A percentile compares a stretch with the other conserved stretches of the same genome.
These are phyloP conservation scores for Debaryomyces subglobosus DNA, from an alignment of 1,139 yeast species.

Conservation along the genomic window DNA sequence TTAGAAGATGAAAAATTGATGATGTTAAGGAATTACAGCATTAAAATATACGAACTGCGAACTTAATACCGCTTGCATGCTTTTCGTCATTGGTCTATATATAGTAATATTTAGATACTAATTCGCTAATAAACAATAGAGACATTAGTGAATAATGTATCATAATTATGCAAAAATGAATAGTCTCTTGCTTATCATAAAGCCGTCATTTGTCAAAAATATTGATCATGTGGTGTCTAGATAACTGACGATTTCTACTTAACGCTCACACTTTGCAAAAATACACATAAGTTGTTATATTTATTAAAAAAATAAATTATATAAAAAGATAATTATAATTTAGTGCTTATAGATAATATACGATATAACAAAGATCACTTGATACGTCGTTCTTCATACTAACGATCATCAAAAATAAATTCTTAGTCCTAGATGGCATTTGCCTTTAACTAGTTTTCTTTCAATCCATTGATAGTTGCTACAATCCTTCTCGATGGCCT, in stretches of 20 bases:
- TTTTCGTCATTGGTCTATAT: not conserved
- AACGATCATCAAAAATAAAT: not conserved
- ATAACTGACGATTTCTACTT: no score
- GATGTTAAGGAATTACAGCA: slow-evolving; percentile 37
- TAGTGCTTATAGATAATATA: not conserved
- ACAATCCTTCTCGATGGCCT: slow-evolving; percentile 66
- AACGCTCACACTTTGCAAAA: not conserved
- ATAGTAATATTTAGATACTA: no score
- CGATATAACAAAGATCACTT: not conserved
- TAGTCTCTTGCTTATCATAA: no score
- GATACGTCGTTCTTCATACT: not conserved
- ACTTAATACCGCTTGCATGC: not conserved
- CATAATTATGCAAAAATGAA: no score
- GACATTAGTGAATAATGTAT: no score
- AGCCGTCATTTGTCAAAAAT: no score
- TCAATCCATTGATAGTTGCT: slow-evolving; percentile 72
- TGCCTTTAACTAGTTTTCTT: slow-evolving; percentile 18
- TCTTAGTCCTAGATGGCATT: no score
- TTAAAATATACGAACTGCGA: slow-evolving; percentile 33
- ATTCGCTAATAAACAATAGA: no score
- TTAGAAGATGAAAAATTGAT: slow-evolving; percentile 26
- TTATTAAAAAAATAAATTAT: not conserved
- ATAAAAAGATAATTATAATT: not conserved
- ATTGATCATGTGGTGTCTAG: no score
- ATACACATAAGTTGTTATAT: not conserved